phyloP scores from a whole-genome alignment of 139 green algal species.

The Mychonastes homosphaera region DNA sequence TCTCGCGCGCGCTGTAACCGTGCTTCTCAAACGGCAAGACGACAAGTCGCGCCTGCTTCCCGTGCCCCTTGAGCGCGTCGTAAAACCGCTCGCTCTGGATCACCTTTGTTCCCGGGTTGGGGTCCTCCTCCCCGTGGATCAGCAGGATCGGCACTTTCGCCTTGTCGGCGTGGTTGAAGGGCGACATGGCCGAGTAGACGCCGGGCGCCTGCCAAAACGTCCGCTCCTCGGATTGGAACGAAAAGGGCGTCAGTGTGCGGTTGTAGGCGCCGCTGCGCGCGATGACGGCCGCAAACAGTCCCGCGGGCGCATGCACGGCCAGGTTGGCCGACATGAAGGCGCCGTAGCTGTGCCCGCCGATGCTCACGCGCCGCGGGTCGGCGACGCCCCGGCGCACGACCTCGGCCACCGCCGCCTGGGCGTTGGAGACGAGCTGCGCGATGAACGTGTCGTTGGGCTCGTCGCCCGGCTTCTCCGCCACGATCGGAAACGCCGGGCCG shows the following conservation, averaged over 20 bases:
- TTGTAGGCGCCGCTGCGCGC: conserved; percentile 71
- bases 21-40: conserved; percentile 92
- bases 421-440: conserved; percentile 78
- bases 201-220: conserved; percentile 91
- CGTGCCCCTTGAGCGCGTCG: conserved; percentile 20
- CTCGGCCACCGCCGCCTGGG: conserved; percentile 33
- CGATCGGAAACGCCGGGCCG: conserved; percentile 85
- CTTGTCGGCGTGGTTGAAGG: conserved; percentile 83
- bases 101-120: conserved; percentile 83
- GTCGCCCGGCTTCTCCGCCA: conserved; percentile 56
- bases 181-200: conserved; percentile 84
- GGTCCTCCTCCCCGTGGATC: conserved; percentile 95
- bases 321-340: conserved; percentile 77
- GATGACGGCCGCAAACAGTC: conserved; percentile 89
- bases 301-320: conserved; percentile 58
- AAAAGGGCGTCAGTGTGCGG: conserved; percentile 94
- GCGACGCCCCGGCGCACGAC: conserved; percentile 63
- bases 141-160: conserved; percentile 90
- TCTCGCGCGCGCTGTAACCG: conserved; percentile 60
- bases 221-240: conserved; percentile 93
- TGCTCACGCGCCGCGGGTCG: conserved; percentile 61
- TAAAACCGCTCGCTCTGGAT: conserved; percentile 91
- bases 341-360: conserved; percentile 87
- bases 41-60: conserved; percentile 48
- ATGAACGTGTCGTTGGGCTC: conserved; percentile 97